Base-by-base conservation (phyloP, 208 protist genomes). In the Angomonas desouzai region DNA sequence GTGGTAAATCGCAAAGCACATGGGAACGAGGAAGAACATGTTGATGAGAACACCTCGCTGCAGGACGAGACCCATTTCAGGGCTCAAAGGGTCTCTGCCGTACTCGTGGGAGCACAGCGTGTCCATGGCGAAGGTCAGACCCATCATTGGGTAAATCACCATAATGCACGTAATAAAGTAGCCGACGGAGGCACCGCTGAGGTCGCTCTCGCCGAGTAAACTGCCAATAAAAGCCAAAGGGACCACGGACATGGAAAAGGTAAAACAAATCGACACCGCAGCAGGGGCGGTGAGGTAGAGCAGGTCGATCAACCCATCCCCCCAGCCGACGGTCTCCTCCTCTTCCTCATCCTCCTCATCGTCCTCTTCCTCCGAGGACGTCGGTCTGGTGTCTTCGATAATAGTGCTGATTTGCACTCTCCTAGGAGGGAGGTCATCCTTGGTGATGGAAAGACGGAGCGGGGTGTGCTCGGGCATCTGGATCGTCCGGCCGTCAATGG, bases 101-200 rank as follows among this genome's bases (percentile, higher is more conserved):
- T 84, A 91, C 77, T 87, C 84, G 64, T 93, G 87, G 3, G 87
- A 91, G 75, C 81, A 89, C 1, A 93, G 74, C 20, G 87, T 91
- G 60, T 93, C 87, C 57, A 91, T 82, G 9, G 87, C 87, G 51
- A 93, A 91, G 23, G 84, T 93, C 62, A 91, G 73, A 13, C 87
- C 87, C 18, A 89, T 74, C 68, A 81, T 83, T 22, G 87, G 87
- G 68, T 93, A 93, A 2, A 85, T 66, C 6, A 83, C 71, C 23
- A 89, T 61, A 13, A 87, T 89, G 56, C 72, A 85, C 4, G 78
- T 79, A 53, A 89, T 73, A 58, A 93, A 93, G 77, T 81, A 93
- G 23, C 87, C 87, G n/a, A 93, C 77, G 10, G 81, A 89, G 18
- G 84, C 83, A 16, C 87, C 87, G 34, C 77, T 79, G 33, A 93